Evolutionary conservation across 2,329 filamentous ascomycete genomes (phyloP), one percentile per base, ranked within the genome.

Genomic region (Fusarium coffeatum): DNA sequence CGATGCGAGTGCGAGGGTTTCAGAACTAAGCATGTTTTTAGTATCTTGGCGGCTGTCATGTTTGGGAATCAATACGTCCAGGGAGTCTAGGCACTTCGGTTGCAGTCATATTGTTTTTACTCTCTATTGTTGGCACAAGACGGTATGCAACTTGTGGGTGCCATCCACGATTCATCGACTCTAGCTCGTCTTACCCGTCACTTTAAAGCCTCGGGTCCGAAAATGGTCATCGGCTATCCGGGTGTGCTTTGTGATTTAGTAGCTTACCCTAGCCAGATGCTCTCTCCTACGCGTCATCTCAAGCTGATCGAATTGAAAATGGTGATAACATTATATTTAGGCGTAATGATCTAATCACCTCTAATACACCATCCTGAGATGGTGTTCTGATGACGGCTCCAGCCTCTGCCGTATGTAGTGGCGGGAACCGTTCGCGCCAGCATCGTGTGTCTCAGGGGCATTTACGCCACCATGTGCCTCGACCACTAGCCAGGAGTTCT

Each of bases 1-100:
- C 25, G 16, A 42, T 55, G 53, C 54, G 49, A 69, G 43, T 68
- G 59, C 59, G 49, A 69, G 22, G 12, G 3, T 23, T n/a, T 46
- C 22, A 27, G 27, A n/a, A 8, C 13, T 22, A 18, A 50, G 10
- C 9, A 18, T 18, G 22, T 22, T 30, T 30, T 9, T 25, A n/a
- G 22, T 37, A 7, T 22, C 20, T 16, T 13, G 30, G 15, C 11
- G 18, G n/a, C 25, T 46, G 16, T 16, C 13, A 12, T 13, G n/a
- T 28, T 20, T 34, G 32, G 32, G 18, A 37, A 18, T 37, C 32
- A 10, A 37, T 18, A 37, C 9, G 16, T 16, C 32, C 9, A 37
- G 32, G 16, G 16, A 37, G 32, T 37, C 32, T 37, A 37, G 32
- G 18, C 32, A 37, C 16, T 18, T 37, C 32, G 32, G 16, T 37